Evolutionary conservation across 2,329 filamentous ascomycete genomes (phyloP).

Genomic region (Pseudogymnoascus pannorum): DNA sequence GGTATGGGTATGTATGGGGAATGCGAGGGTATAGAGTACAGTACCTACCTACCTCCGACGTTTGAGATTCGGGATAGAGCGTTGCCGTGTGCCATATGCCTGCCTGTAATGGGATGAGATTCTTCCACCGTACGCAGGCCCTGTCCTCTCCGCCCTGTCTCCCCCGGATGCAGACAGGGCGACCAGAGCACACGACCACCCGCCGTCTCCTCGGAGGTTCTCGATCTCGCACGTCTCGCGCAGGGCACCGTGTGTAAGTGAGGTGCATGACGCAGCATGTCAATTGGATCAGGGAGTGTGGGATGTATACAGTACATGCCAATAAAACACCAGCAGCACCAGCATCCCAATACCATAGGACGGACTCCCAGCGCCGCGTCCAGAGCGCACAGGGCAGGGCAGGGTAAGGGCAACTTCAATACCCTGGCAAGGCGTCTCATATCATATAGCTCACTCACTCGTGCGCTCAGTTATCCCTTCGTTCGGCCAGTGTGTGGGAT

Average conservation of each 20-base stretch:
- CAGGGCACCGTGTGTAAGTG: background rate
- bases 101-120: background rate
- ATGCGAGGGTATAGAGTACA: no score
- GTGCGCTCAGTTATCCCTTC: no score
- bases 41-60: no score
- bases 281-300: background rate
- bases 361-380: no score
- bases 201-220: background rate
- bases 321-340: no score
- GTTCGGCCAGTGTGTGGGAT: background rate
- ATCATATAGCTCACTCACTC: no score
- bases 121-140: background rate
- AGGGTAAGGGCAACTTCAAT: no score
- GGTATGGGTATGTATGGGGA: background rate
- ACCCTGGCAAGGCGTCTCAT: no score
- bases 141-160: no score
- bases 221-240: background rate
- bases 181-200: background rate
- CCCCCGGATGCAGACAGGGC: background rate
- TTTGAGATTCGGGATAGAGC: background rate
- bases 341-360: no score
- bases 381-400: no score
- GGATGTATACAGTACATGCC: no score
- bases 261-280: background rate
- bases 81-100: background rate